A percentile compares a stretch with the other conserved stretches of the same genome.
Conservation (phyloP, 352 stramenopile species). For the Globisporangium orthogonon region DNA sequence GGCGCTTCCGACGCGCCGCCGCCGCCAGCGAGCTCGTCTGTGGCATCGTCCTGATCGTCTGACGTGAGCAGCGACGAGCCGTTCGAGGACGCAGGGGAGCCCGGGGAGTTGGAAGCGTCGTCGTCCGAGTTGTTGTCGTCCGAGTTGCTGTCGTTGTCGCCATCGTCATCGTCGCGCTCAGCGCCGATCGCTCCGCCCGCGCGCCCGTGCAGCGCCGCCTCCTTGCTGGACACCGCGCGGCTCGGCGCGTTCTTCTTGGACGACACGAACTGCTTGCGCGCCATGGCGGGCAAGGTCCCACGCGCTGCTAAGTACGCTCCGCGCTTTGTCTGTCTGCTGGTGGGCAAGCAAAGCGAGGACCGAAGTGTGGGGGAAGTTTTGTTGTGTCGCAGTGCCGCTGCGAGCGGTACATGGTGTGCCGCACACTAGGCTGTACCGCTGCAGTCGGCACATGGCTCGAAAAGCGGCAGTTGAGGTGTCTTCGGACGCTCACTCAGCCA, state of each 20-base stretch:
- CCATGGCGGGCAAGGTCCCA: slow-evolving; percentile 27
- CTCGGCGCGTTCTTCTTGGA: slow-evolving; percentile 85
- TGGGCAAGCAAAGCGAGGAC: neutral
- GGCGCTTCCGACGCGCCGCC: slow-evolving; percentile 1
- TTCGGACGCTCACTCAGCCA: neutral
- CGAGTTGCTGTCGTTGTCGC: slow-evolving; percentile 18
- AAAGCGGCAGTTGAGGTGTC: neutral
- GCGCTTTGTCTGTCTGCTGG: neutral
- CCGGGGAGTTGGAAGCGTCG: slow-evolving; percentile 11
- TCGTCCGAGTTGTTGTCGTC: slow-evolving; percentile 10
- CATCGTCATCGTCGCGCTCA: slow-evolving; percentile 17
- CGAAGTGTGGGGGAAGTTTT: slow-evolving; percentile 1
- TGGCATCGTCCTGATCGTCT: slow-evolving; percentile 17
- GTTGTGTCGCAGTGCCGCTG: no score
- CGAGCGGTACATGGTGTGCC: neutral
- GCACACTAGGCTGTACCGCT: neutral
- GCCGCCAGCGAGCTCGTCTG: slow-evolving; percentile 7
- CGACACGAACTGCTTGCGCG: slow-evolving; percentile 80
- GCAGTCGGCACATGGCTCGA: neutral
- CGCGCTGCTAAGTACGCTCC: no score
- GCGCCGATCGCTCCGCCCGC: slow-evolving; percentile 17
- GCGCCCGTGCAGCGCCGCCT: slow-evolving; percentile 61
- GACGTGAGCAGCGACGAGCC: slow-evolving; percentile 25
- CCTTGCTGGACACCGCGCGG: slow-evolving; percentile 76
- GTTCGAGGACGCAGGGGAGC: slow-evolving; percentile 22